These are phyloP conservation scores for Hyphopichia wangnamkhiaoensis DNA, from an alignment of 1,139 yeast species.

Conservation along the genomic window DNA sequence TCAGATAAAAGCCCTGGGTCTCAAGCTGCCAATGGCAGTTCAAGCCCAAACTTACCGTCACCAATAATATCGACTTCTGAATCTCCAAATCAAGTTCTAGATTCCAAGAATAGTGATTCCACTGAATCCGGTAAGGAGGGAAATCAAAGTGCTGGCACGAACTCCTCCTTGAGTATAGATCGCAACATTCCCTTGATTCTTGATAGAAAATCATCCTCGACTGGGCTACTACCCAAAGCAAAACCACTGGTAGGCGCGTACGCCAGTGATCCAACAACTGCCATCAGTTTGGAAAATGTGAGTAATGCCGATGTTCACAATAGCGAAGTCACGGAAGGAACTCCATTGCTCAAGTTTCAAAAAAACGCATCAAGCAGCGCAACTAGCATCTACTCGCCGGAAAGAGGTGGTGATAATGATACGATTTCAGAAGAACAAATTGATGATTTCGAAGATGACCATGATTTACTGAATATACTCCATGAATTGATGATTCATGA, in stretches of 20 bases:
- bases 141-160: too few relatives aligned
- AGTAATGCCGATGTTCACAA: slow-evolving; percentile 8
- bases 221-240: not conserved
- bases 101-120: too few relatives aligned
- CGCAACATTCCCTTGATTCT: too few relatives aligned
- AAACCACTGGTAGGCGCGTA: not conserved
- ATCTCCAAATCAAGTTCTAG: too few relatives aligned
- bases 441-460: slow-evolving; percentile 23
- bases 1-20: too few relatives aligned
- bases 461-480: slow-evolving; percentile 28
- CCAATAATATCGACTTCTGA: too few relatives aligned
- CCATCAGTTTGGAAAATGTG: slow-evolving; percentile 19
- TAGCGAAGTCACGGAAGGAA: too few relatives aligned
- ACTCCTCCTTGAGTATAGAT: too few relatives aligned
- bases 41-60: too few relatives aligned
- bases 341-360: not conserved
- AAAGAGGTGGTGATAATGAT: not conserved
- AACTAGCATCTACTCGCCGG: slow-evolving; percentile 1
- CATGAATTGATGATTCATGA: slow-evolving; percentile 26
- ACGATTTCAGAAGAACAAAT: slow-evolving; percentile 1
- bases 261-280: slow-evolving; percentile 20
- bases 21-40: too few relatives aligned
- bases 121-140: too few relatives aligned
- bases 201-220: slow-evolving; percentile 3
- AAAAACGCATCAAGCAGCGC: not conserved